Percentiles rank a stretch among this genome's conserved stretches.
Conservation (phyloP, 2,329 filamentous ascomycete species). For the Paecilomyces sp. region DNA sequence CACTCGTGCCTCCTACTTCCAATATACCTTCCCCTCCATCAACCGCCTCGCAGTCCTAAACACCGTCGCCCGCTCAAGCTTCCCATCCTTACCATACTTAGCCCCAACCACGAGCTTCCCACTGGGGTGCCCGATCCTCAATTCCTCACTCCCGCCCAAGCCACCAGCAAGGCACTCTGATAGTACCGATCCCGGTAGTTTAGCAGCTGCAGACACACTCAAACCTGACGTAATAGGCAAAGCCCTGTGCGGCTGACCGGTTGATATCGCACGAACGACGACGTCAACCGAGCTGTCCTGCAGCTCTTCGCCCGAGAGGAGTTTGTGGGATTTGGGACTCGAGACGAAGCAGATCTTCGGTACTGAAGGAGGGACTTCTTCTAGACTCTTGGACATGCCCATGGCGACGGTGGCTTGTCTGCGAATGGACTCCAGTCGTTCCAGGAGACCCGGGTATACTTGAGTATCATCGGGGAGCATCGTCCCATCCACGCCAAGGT, state of each 20-base stretch:
- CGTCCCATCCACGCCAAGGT: constrained; percentile 44
- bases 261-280: constrained; percentile 46
- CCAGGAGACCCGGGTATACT: constrained; percentile 35
- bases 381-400: constrained; percentile 46
- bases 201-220: constrained; percentile 43
- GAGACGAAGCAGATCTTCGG: constrained; percentile 58
- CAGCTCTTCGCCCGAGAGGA: constrained; percentile 32
- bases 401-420: constrained; percentile 52
- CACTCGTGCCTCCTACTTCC: constrained; percentile 13
- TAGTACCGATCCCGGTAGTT: constrained; percentile 36
- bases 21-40: constrained; percentile 42
- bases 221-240: constrained; percentile 51
- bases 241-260: constrained; percentile 51
- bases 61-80: constrained; percentile 34
- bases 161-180: constrained; percentile 16
- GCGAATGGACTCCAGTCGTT: constrained; percentile 50
- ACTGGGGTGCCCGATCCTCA: constrained; percentile 41
- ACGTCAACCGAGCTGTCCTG: constrained; percentile 24
- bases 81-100: constrained; percentile 27
- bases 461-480: constrained; percentile 51
- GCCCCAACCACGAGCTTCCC: constrained; percentile 40
- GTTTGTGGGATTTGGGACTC: constrained; percentile 25
- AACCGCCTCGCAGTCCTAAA: constrained; percentile 43
- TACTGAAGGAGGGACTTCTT: constrained; percentile 48
- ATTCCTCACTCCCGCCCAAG: constrained; percentile 21